A percentile compares a stretch with the other conserved stretches of the same genome.
phyloP scores from a whole-genome alignment of 257 asterid species.

The Solanum pimpinellifolium region DNA sequence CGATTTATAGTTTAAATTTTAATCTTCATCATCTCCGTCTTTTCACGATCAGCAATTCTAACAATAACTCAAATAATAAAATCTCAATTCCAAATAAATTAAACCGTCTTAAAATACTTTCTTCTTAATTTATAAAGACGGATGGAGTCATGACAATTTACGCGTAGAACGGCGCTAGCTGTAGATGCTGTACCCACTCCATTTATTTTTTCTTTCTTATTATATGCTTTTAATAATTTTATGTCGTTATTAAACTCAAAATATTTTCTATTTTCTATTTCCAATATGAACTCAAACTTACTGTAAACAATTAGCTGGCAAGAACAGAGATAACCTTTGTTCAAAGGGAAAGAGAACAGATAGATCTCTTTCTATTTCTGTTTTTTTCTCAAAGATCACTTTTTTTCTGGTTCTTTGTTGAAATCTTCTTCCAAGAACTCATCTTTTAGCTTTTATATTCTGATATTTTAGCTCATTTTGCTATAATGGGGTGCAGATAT shows the following conservation, averaged over 20 bases:
- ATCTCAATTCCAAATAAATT: not conserved
- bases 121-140: not conserved
- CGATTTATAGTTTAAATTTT: not conserved
- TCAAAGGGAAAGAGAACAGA: not conserved
- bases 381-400: not conserved
- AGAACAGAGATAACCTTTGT: not conserved
- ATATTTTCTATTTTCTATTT: not conserved
- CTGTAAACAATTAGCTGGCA: not conserved
- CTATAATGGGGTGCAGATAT: slow-evolving; percentile 19
- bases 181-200: not conserved
- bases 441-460: not conserved
- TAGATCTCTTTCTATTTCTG: not conserved
- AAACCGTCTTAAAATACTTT: not conserved
- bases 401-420: not conserved
- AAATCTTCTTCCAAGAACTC: not conserved
- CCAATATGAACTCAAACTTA: not conserved
- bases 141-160: not conserved
- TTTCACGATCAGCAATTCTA: not conserved
- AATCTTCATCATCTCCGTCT: not conserved
- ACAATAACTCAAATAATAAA: not conserved
- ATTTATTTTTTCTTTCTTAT: not conserved
- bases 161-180: not conserved
- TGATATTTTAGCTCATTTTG: not conserved
- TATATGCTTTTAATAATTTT: not conserved
- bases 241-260: not conserved